These are phyloP conservation scores for Microsporum audouinii DNA, from an alignment of 2,329 filamentous ascomycete genomes.

Conservation along the genomic window DNA sequence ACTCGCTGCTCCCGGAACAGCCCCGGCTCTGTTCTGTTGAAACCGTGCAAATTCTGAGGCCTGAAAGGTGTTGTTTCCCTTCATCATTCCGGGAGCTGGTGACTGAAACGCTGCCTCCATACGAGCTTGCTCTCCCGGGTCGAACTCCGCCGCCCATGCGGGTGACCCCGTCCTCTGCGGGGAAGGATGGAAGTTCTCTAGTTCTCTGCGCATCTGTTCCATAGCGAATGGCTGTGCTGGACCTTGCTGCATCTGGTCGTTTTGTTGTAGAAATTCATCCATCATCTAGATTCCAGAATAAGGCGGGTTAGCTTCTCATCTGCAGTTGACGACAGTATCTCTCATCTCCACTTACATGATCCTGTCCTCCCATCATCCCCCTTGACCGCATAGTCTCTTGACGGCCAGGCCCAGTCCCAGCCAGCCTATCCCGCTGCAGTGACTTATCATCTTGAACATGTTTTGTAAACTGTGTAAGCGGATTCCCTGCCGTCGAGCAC, in stretches of 20 bases:
- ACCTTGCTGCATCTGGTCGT: conserved; percentile 47
- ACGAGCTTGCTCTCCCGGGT: conserved; percentile 50
- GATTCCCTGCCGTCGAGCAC: conserved; percentile 92
- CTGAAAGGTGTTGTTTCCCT: conserved; percentile 52
- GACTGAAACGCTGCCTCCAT: conserved; percentile 63
- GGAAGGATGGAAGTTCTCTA: conserved; percentile 43
- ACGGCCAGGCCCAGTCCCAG: conserved; percentile 59
- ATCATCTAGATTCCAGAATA: conserved; percentile 54
- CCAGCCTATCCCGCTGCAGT: conserved; percentile 78
- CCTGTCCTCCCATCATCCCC: conserved; percentile 57
- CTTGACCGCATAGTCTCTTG: conserved; percentile 68
- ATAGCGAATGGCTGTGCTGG: conserved; percentile 50
- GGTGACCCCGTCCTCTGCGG: conserved; percentile 44
- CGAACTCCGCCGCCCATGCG: conserved; percentile 54
- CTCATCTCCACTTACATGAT: conserved; percentile 45
- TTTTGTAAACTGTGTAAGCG: conserved; percentile 93
- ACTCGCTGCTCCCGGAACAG: conserved; percentile 47
- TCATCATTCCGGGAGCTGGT: conserved; percentile 31
- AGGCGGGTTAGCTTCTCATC: conserved; percentile 9
- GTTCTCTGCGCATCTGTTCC: conserved; percentile 54
- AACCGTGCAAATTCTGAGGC: conserved; percentile 82
- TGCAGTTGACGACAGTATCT: conserved; percentile 14
- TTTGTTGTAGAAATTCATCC: conserved; percentile 82
- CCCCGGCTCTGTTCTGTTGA: conserved; percentile 54
- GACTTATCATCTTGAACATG: conserved; percentile 94